phyloP scores from a whole-genome alignment of 2,329 filamentous ascomycete genomes.

The Trichoderma endophyticum region DNA sequence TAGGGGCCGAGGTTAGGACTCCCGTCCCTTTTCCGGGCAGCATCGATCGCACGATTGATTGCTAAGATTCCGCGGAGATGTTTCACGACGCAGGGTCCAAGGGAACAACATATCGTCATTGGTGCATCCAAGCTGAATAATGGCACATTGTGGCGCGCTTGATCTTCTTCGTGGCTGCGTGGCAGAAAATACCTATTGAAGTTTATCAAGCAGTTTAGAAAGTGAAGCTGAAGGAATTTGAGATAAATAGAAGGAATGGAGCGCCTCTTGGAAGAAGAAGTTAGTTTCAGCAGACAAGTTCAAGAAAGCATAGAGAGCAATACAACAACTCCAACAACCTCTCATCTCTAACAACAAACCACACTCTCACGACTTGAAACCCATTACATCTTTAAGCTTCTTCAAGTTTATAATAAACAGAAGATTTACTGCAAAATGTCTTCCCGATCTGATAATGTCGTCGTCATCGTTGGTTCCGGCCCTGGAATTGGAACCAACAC shows the following conservation, averaged over 20 bases:
- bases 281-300: background rate
- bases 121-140: background rate
- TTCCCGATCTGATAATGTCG: background rate
- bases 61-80: constrained; percentile 3
- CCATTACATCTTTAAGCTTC: background rate
- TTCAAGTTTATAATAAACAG: background rate
- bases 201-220: background rate
- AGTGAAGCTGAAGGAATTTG: background rate
- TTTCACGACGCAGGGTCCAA: background rate
- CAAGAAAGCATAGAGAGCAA: background rate
- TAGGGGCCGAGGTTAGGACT: background rate
- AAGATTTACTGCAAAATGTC: constrained; percentile 2
- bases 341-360: background rate
- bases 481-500: constrained; percentile 93
- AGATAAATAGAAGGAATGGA: background rate
- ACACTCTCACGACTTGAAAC: background rate
- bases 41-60: background rate
- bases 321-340: background rate
- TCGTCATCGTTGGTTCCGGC: constrained; percentile 82
- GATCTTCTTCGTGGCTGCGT: background rate
- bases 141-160: background rate
- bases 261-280: background rate
- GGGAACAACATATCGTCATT: background rate
- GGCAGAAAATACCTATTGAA: background rate
- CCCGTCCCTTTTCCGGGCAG: background rate